phyloP scores from a whole-genome alignment of 257 asterid species.

The Oldenlandia corymbosa region DNA sequence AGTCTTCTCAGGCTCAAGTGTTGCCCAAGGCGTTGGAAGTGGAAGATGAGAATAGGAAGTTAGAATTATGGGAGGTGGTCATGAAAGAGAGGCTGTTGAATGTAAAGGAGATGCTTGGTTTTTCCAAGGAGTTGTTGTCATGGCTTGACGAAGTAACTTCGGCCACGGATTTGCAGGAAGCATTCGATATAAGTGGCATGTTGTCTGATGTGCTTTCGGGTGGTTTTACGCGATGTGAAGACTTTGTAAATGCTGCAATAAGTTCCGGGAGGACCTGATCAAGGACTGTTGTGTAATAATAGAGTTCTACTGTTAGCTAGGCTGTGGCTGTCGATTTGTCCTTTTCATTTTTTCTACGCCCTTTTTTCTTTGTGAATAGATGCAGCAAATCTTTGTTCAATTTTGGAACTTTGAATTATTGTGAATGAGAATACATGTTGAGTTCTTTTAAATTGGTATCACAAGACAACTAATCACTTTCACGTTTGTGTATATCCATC shows the following conservation, averaged over 20 bases:
- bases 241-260: constrained; percentile 72
- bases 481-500: too few species aligned
- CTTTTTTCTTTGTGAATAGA: constrained; percentile 2
- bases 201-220: constrained; percentile 60
- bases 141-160: constrained; percentile 86
- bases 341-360: too few species aligned
- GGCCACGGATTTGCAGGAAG: constrained; percentile 74
- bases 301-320: neutral
- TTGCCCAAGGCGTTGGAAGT: constrained; percentile 30
- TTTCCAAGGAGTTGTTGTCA: constrained; percentile 72
- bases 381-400: neutral
- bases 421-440: too few species aligned
- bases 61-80: constrained; percentile 80
- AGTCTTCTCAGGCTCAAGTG: constrained; percentile 22
- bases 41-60: constrained; percentile 46
- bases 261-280: constrained; percentile 47
- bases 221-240: constrained; percentile 57
- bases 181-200: constrained; percentile 71
- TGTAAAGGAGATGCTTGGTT: constrained; percentile 76
- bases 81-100: constrained; percentile 72
- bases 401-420: neutral
- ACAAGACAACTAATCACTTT: too few species aligned
- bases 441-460: too few species aligned
- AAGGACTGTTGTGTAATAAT: neutral
- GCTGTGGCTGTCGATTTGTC: neutral